Evolutionary conservation across 129 eudicot species (phyloP).

Genomic region (Arctium minus): DNA sequence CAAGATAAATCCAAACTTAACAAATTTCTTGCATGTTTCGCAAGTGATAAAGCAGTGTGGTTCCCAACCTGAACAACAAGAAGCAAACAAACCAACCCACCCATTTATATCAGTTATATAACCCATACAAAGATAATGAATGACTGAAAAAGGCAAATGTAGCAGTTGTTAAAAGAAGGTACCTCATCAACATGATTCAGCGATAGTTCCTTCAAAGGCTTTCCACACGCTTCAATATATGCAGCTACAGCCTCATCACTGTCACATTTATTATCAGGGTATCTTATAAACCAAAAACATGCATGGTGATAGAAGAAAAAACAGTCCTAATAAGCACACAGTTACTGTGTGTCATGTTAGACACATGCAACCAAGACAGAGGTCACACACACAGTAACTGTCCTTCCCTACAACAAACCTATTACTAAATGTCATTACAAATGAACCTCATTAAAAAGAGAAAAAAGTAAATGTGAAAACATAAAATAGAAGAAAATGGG

Average conservation of each 20-base stretch:
- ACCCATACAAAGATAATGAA: neutral
- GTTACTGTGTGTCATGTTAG: neutral
- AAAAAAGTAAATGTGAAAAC: neutral
- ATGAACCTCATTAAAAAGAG: neutral
- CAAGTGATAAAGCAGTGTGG: constrained; percentile 75
- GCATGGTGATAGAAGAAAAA: neutral
- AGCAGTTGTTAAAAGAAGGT: neutral
- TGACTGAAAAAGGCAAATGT: neutral
- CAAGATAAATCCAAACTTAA: constrained; percentile 71
- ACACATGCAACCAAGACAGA: neutral
- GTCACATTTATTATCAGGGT: constrained; percentile 14
- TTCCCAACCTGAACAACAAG: constrained; percentile 48
- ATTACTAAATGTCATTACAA: neutral
- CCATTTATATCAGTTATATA: neutral
- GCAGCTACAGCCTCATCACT: constrained; percentile 99
- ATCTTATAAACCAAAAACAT: constrained; percentile 1
- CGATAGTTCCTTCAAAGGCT: constrained; percentile 56
- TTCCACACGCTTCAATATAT: constrained; percentile 74
- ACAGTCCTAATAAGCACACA: neutral
- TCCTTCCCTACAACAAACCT: neutral
- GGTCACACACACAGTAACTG: neutral
- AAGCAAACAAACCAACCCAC: neutral
- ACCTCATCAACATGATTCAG: constrained; percentile 75
- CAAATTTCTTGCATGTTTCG: constrained; percentile 55
- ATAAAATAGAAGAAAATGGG: neutral